Conservation (phyloP, 2,329 filamentous ascomycete genomes). For the Pseudocercospora musae region DNA sequence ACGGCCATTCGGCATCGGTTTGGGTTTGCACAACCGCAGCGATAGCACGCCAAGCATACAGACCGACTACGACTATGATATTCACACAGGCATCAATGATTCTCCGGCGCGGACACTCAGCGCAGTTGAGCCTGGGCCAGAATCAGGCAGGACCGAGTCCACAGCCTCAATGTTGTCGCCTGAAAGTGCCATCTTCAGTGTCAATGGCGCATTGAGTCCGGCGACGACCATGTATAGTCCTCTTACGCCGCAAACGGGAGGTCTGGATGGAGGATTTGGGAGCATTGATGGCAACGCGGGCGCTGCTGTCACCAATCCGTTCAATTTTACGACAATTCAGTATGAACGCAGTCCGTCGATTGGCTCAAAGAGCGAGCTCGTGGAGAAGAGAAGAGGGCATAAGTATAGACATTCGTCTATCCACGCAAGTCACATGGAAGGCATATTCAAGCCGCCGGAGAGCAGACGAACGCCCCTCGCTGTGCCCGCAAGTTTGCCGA, state of each 20-base stretch:
- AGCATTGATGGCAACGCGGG: conserved; percentile 22
- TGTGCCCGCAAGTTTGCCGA: conserved; percentile 84
- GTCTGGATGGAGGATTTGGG: conserved; percentile 31
- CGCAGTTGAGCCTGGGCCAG: conserved; percentile 6
- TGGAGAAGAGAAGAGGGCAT: conserved; percentile 89
- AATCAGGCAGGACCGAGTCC: conserved; percentile 19
- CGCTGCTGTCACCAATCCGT: conserved; percentile 60
- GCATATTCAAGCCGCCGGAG: conserved; percentile 84
- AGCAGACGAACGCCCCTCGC: conserved; percentile 82
- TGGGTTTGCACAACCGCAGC: conserved; percentile 25
- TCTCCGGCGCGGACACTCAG: conserved; percentile 18
- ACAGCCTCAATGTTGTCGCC: conserved; percentile 31
- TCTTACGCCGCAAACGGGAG: conserved; percentile 33
- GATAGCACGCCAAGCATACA: conserved; percentile 28
- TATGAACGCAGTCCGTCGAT: conserved; percentile 42
- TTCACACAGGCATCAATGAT: conserved; percentile 28
- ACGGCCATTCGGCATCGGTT: conserved; percentile 13
- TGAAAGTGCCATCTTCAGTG: conserved; percentile 28
- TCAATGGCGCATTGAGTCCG: conserved; percentile 25
- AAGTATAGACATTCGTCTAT: conserved; percentile 98
- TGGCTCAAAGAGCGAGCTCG: conserved; percentile 67
- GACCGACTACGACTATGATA: conserved; percentile 33
- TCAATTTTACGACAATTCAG: conserved; percentile 80
- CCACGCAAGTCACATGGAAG: conserved; percentile 78
- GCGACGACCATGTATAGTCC: conserved; percentile 30